Conservation (phyloP, 2,329 filamentous ascomycete genomes). For the Colletotrichum cereale region DNA sequence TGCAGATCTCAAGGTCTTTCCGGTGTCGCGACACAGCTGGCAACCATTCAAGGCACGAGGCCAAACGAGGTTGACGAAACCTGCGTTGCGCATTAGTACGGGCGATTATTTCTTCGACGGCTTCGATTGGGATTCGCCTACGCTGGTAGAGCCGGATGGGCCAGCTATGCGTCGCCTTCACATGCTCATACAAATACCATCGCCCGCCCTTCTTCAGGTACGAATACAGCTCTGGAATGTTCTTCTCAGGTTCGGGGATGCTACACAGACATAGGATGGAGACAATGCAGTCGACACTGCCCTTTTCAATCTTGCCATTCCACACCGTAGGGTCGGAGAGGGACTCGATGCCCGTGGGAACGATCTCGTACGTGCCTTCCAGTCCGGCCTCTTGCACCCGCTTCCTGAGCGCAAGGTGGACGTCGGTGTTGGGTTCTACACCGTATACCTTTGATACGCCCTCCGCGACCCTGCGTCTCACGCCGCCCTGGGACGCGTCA, state of each 20-base stretch:
- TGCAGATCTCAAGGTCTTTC: slow-evolving; percentile 58
- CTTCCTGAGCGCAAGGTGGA: slow-evolving; percentile 61
- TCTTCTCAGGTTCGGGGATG: slow-evolving; percentile 70
- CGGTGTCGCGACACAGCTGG: slow-evolving; percentile 62
- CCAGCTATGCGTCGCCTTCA: slow-evolving; percentile 55
- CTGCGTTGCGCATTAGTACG: slow-evolving; percentile 47
- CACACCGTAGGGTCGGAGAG: slow-evolving; percentile 57
- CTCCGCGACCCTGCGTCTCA: slow-evolving; percentile 20
- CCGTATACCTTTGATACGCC: slow-evolving; percentile 64
- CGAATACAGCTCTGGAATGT: slow-evolving; percentile 67
- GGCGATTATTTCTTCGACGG: background rate
- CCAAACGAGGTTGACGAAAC: slow-evolving; percentile 65
- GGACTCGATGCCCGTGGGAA: slow-evolving; percentile 73
- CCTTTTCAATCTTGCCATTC: slow-evolving; percentile 61
- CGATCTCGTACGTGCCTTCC: slow-evolving; percentile 69
- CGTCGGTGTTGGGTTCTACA: slow-evolving; percentile 71
- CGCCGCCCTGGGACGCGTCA: background rate
- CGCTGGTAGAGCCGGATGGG: slow-evolving; percentile 63
- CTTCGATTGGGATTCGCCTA: slow-evolving; percentile 48
- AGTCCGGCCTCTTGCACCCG: slow-evolving; percentile 66
- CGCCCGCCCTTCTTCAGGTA: slow-evolving; percentile 71
- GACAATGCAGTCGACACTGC: slow-evolving; percentile 70
- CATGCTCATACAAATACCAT: slow-evolving; percentile 75
- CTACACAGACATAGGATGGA: slow-evolving; percentile 73
- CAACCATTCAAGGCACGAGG: slow-evolving; percentile 65